These are phyloP conservation scores for Aurantiochytrium sp. DNA, from an alignment of 108 stramenopile genomes.

Conservation along the genomic window DNA sequence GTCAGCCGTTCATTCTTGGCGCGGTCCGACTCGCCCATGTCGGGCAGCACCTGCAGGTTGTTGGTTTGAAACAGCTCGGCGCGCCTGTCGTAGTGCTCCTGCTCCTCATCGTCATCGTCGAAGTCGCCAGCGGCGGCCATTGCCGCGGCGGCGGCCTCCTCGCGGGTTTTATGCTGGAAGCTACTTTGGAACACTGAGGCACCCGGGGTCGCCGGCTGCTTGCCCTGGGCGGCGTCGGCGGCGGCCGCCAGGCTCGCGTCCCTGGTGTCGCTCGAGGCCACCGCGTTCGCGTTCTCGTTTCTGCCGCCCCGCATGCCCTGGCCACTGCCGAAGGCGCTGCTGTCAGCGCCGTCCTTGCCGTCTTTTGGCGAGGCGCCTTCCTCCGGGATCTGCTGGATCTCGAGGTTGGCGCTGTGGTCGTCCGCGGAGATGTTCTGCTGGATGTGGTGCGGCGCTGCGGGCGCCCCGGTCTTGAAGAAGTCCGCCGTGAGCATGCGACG, in stretches of 20 bases:
- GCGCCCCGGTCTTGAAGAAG: background rate
- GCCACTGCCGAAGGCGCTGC: no score
- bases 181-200: background rate
- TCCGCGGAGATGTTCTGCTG: background rate
- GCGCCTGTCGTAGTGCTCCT: background rate
- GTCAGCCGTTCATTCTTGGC: background rate
- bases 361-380: no score
- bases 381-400: no score
- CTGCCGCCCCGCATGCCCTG: no score
- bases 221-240: background rate
- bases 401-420: background rate
- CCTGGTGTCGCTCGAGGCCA: no score
- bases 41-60: constrained; percentile 2
- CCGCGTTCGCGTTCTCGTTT: no score
- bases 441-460: background rate
- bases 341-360: no score
- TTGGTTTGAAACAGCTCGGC: constrained; percentile 15
- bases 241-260: background rate
- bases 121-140: background rate
- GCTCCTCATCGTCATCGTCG: background rate
- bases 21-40: background rate
- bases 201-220: background rate
- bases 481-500: background rate
- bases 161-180: background rate
- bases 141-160: background rate